These are phyloP conservation scores for Erucastrum elatum DNA, from an alignment of 345 rosid genomes.

Conservation along the genomic window DNA sequence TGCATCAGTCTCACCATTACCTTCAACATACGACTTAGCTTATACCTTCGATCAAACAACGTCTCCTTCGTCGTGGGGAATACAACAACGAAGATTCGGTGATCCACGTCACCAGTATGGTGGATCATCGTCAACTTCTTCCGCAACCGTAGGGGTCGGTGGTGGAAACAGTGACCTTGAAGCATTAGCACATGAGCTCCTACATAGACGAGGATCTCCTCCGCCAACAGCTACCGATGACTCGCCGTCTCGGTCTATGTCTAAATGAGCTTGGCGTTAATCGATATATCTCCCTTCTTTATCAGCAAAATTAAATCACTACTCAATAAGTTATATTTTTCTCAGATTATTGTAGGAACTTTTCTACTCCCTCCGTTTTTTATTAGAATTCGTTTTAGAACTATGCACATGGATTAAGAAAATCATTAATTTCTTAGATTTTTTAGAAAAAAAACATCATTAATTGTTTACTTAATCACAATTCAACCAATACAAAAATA, in stretches of 20 bases:
- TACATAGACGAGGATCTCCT: conserved; percentile 68
- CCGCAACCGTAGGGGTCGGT: conserved; percentile 36
- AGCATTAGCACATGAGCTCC: conserved; percentile 76
- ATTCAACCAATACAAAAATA: too few species aligned
- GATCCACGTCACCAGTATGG: conserved; percentile 64
- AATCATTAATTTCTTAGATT: too few species aligned
- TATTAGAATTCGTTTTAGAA: too few species aligned
- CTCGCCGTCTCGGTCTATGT: conserved; percentile 57
- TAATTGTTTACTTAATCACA: too few species aligned
- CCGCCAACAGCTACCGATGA: conserved; percentile 50
- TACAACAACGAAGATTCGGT: conserved; percentile 53
- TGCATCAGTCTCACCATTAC: conserved; percentile 31
- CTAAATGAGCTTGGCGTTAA: conserved; percentile 36
- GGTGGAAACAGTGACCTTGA: conserved; percentile 72
- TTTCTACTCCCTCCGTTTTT: not conserved
- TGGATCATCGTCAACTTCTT: conserved; percentile 33
- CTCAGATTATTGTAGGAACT: conserved; percentile 11
- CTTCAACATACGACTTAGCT: conserved; percentile 61
- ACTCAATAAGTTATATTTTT: conserved; percentile 19
- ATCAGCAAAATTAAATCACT: conserved; percentile 18
- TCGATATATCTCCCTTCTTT: not conserved
- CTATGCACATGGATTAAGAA: too few species aligned
- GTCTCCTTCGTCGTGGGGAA: conserved; percentile 45
- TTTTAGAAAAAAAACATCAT: too few species aligned
- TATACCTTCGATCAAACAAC: conserved; percentile 66